Evolutionary conservation across 1,139 yeast species (phyloP).

Genomic region (Taphrina communis): DNA sequence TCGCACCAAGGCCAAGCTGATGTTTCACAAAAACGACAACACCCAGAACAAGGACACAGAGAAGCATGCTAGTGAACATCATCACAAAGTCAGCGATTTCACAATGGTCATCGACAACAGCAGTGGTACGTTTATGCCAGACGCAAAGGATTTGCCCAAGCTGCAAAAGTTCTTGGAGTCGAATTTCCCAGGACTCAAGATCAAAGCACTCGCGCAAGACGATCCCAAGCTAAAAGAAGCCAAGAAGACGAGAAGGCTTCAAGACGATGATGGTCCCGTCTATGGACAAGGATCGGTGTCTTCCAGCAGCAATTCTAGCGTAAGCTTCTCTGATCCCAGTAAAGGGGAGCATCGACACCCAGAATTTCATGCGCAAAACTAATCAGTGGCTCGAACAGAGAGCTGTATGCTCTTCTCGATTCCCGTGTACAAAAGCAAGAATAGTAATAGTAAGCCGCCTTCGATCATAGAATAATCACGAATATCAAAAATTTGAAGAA

Average conservation of each 20-base stretch:
- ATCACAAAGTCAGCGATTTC: slow-evolving; percentile 36
- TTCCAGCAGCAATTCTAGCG: slow-evolving; percentile 21
- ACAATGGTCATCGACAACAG: slow-evolving; percentile 40
- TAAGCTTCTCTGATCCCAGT: slow-evolving; percentile 1
- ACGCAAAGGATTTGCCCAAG: slow-evolving; percentile 27
- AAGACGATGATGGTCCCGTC: slow-evolving; percentile 25
- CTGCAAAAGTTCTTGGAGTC: slow-evolving; percentile 26
- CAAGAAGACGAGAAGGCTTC: slow-evolving; percentile 23
- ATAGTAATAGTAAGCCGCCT: background rate
- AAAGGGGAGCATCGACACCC: slow-evolving; percentile 19
- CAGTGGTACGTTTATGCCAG: slow-evolving; percentile 40
- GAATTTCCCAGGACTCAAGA: slow-evolving; percentile 30
- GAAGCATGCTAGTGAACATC: slow-evolving; percentile 20
- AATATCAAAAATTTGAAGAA: too few species aligned
- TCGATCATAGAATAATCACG: too few species aligned
- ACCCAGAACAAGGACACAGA: background rate
- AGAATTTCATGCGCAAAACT: slow-evolving; percentile 20
- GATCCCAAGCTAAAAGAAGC: slow-evolving; percentile 27
- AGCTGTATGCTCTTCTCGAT: too few species aligned
- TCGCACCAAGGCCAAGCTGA: slow-evolving; percentile 8
- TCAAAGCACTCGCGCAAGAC: slow-evolving; percentile 33
- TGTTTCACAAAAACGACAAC: slow-evolving; percentile 9
- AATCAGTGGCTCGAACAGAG: too few species aligned
- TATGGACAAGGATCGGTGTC: slow-evolving; percentile 26
- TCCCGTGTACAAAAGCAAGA: background rate